Percentiles rank a stretch among this genome's conserved stretches.
Conservation (phyloP, 495 filamentous ascomycete genomes). For the Neurospora sp. region DNA sequence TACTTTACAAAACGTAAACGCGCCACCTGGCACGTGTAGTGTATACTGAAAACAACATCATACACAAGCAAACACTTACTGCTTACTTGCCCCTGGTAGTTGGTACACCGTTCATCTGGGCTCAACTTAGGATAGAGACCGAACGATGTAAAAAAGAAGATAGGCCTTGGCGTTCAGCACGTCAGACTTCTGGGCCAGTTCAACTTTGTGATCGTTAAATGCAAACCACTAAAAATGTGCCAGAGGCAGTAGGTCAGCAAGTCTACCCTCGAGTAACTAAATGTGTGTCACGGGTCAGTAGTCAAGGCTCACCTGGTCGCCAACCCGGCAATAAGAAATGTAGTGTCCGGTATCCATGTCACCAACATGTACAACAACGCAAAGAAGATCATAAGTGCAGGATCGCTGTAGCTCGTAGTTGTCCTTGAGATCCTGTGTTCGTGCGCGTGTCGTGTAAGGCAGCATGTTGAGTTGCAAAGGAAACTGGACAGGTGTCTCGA, state of each 20-base stretch:
- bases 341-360: constrained; percentile 86
- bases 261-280: background rate
- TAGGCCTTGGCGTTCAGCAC: constrained; percentile 78
- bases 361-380: constrained; percentile 78
- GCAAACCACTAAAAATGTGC: constrained; percentile 58
- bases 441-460: constrained; percentile 64
- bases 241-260: background rate
- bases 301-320: constrained; percentile 52
- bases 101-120: background rate
- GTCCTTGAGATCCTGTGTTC: constrained; percentile 25
- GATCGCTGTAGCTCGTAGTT: constrained; percentile 40
- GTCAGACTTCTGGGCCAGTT: constrained; percentile 62
- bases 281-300: background rate
- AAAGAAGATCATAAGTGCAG: constrained; percentile 69
- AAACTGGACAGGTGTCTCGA: constrained; percentile 71
- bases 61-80: background rate
- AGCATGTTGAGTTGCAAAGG: constrained; percentile 80
- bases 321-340: constrained; percentile 70
- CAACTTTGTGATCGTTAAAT: constrained; percentile 88
- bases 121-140: constrained; percentile 34
- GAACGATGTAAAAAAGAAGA: constrained; percentile 74
- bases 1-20: background rate
- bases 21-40: background rate
- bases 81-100: background rate
- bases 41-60: background rate